Conservation (phyloP, 805 yeast genomes). For the Lipomyces kockii region DNA sequence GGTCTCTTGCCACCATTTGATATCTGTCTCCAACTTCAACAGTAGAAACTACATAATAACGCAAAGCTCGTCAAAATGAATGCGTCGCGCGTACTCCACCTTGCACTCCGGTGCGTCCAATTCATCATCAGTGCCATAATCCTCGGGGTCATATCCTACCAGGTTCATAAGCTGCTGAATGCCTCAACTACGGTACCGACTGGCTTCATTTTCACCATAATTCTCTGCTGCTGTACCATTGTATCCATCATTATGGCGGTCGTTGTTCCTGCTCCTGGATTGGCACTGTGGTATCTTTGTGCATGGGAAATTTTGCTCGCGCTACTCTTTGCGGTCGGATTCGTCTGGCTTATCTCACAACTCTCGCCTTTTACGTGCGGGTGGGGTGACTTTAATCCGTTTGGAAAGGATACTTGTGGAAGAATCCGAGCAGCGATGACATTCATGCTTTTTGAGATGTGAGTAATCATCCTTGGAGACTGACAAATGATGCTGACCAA, state of each 20-base stretch:
- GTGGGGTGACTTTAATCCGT: constrained; percentile 32
- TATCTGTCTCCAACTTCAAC: too few relatives aligned
- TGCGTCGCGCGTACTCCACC: background rate
- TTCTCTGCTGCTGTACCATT: constrained; percentile 17
- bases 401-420: constrained; percentile 16
- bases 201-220: constrained; percentile 10
- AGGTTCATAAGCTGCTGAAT: constrained; percentile 6
- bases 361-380: constrained; percentile 23
- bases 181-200: constrained; percentile 8
- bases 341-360: constrained; percentile 16
- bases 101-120: constrained; percentile 18
- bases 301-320: constrained; percentile 26
- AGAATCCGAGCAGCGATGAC: constrained; percentile 30
- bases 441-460: constrained; percentile 25
- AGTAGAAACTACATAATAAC: background rate
- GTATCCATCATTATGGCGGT: constrained; percentile 15
- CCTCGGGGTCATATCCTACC: constrained; percentile 26
- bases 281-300: background rate
- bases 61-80: constrained; percentile 1
- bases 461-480: constrained; percentile 3
- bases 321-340: constrained; percentile 9
- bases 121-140: constrained; percentile 15
- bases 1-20: background rate
- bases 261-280: constrained; percentile 2
- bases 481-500: background rate